These are phyloP conservation scores for Blastocystis sp. DNA, from an alignment of 352 stramenopile species.

Conservation along the genomic window DNA sequence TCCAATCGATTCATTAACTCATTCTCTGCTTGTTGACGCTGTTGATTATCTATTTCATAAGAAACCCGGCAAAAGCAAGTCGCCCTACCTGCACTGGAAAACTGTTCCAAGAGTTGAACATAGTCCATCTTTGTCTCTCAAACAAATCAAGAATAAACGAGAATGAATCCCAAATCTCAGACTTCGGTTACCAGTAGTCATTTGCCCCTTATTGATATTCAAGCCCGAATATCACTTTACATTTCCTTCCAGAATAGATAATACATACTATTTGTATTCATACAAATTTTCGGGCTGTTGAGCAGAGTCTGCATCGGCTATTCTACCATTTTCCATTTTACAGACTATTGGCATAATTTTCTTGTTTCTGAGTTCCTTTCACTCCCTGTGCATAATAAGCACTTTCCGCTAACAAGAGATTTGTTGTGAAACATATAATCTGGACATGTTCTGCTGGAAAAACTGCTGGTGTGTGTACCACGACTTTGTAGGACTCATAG, in stretches of 20 bases:
- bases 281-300: too few relatives aligned
- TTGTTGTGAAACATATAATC: neutral
- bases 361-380: too few relatives aligned
- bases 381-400: too few relatives aligned
- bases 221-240: too few relatives aligned
- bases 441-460: neutral
- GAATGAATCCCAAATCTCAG: neutral
- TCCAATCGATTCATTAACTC: neutral
- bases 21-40: constrained; percentile 14
- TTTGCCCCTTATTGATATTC: neutral
- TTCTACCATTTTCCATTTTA: too few relatives aligned
- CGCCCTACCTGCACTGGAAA: neutral
- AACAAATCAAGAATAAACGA: neutral
- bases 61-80: neutral
- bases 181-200: neutral
- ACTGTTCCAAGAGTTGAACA: neutral
- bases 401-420: too few relatives aligned
- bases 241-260: too few relatives aligned
- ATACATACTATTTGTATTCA: too few relatives aligned
- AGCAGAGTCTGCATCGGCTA: too few relatives aligned
- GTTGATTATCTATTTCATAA: constrained; percentile 9
- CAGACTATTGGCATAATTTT: too few relatives aligned
- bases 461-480: neutral
- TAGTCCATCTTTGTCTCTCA: constrained; percentile 28
- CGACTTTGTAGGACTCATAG: neutral